These are phyloP conservation scores for Pseudocercospora musae DNA, from an alignment of 2,329 filamentous ascomycete genomes.

Conservation along the genomic window DNA sequence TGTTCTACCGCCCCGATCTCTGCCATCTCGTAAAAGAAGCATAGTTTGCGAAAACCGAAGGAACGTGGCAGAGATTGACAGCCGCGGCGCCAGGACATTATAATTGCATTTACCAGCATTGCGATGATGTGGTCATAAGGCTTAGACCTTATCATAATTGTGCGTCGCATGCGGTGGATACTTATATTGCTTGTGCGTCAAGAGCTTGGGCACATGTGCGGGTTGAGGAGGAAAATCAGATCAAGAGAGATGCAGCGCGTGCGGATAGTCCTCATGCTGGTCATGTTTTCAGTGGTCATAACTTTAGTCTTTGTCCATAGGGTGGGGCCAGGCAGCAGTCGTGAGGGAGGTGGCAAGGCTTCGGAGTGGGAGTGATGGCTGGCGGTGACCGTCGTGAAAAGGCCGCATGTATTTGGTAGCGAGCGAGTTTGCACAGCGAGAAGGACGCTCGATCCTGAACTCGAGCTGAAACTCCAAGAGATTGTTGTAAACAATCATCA, in stretches of 20 bases:
- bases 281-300: neutral
- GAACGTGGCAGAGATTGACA: neutral
- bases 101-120: neutral
- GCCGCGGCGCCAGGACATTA: neutral
- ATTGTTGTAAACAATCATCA: neutral
- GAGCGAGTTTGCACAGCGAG: neutral
- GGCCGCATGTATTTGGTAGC: neutral
- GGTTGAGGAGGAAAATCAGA: neutral
- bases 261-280: neutral
- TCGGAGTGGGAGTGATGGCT: neutral
- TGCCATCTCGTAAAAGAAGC: neutral
- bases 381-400: neutral
- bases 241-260: neutral
- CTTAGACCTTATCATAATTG: neutral
- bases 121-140: neutral
- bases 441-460: neutral
- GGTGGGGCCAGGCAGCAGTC: neutral
- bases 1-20: neutral
- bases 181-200: neutral
- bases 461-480: neutral
- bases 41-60: neutral
- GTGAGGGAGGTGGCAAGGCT: neutral
- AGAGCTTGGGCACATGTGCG: neutral
- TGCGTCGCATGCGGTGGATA: neutral
- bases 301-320: neutral